These are phyloP conservation scores for Xanthoconium stramineum DNA, from an alignment of 768 basidiomycete species.

Conservation along the genomic window DNA sequence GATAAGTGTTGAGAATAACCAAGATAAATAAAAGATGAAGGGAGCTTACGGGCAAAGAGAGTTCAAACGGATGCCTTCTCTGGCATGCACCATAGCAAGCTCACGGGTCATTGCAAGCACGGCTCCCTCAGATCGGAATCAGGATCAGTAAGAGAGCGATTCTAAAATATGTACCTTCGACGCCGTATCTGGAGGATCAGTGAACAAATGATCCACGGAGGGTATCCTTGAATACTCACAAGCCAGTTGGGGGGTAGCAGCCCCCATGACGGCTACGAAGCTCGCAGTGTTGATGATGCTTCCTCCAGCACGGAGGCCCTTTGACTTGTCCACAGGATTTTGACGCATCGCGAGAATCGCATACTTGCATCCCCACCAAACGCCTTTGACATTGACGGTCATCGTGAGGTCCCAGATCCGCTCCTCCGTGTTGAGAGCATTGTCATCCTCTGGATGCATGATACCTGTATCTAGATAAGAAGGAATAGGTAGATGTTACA, in stretches of 20 bases:
- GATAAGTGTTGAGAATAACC: conserved; percentile 1
- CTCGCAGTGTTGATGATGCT: conserved; percentile 98
- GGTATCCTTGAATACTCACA: conserved; percentile 45
- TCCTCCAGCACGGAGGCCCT: conserved; percentile 76
- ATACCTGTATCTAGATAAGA: conserved; percentile 56
- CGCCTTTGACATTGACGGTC: conserved; percentile 96
- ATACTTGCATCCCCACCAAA: conserved; percentile 99
- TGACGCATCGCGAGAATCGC: conserved; percentile 95
- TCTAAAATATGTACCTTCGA: conserved; percentile 66
- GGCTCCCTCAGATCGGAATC: conserved; percentile 57
- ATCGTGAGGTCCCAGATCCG: conserved; percentile 93
- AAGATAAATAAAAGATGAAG: conserved; percentile 7
- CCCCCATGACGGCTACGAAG: conserved; percentile 93
- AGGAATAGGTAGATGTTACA: not conserved
- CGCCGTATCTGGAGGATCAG: conserved; percentile 69
- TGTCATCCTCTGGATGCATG: conserved; percentile 95
- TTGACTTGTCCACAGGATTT: conserved; percentile 79
- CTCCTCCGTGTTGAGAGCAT: conserved; percentile 95
- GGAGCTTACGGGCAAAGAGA: conserved; percentile 86
- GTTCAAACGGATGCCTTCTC: conserved; percentile 95
- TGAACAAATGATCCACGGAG: not conserved
- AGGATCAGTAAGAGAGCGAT: conserved; percentile 5
- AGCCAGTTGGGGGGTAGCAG: conserved; percentile 97
- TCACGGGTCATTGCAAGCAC: conserved; percentile 99
- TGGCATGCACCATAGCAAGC: conserved; percentile 95